Percentiles rank a stretch among this genome's conserved stretches.
Evolutionary conservation across 306 rosid genomes (phyloP).

Genomic region (Casuarina glauca): DNA sequence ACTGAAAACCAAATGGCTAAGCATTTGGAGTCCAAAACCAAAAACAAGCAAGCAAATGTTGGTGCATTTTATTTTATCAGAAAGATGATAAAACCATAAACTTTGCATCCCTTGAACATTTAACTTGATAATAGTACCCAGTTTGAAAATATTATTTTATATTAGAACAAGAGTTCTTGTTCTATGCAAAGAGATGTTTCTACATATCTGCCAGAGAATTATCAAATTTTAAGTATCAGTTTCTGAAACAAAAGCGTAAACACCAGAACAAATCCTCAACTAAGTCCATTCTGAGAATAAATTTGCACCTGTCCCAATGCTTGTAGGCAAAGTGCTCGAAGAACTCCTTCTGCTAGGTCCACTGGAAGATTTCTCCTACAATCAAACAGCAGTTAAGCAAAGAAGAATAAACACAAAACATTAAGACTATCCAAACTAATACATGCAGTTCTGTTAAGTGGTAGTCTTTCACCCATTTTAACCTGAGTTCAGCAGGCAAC

Average conservation of each 20-base stretch:
- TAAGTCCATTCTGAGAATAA: constrained; percentile 19
- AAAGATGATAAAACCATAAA: not conserved
- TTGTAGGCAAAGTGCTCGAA: constrained; percentile 89
- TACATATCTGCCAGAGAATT: constrained; percentile 5
- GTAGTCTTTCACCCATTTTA: constrained; percentile 29
- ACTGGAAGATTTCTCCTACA: constrained; percentile 90
- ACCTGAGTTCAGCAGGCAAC: constrained; percentile 81
- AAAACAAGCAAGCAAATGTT: not conserved
- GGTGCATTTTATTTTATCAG: not conserved
- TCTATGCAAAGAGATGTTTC: not conserved
- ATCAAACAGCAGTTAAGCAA: constrained; percentile 30
- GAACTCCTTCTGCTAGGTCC: constrained; percentile 92
- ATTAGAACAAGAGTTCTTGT: too few species aligned
- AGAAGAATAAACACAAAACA: constrained; percentile 22
- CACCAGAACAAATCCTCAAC: not conserved
- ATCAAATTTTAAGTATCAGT: constrained; percentile 16
- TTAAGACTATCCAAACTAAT: constrained; percentile 15
- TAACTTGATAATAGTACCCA: not conserved
- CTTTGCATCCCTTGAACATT: not conserved
- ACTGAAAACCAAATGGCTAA: not conserved
- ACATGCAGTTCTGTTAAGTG: constrained; percentile 5
- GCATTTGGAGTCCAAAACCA: constrained; percentile 1
- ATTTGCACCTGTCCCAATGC: constrained; percentile 85
- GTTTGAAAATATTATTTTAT: not conserved
- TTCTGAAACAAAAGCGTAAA: not conserved